Base-by-base conservation (phyloP, 2,329 filamentous ascomycete species). In the Penicillium hordei region DNA sequence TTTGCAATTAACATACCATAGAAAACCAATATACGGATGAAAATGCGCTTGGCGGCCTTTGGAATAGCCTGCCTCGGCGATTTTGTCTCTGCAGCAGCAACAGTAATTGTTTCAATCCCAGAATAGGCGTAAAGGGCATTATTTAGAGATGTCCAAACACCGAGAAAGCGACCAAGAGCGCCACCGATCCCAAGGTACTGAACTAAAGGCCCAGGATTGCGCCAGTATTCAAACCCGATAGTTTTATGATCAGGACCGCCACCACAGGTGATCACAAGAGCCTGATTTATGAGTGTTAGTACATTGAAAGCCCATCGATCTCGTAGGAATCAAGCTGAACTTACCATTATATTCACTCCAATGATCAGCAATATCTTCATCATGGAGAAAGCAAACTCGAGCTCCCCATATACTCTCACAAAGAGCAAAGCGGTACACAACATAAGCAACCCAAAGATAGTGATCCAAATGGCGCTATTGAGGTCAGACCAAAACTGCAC, bases 211-310 rank as follows among this genome's bases (percentile, higher is more conserved):
- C 57, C 57, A 9, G 57, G 57, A 23, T 34, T 38, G 2, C 52
- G 51, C 57, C 57, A 59, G 44, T 59, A 57, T 33, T 57, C 53
- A 48, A 59, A 59, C 4, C 57, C 57, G 21, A 59, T 48, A 13
- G 42, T 39, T 29, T 59, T 43, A 27, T 59, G 57, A 17, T 48
- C 48, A n/a, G 57, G 57, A 10, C 48, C 45, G 13, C 57, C 57
- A 31, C 57, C 57, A 29, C 51, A 49, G 21, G 51, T 49, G 19
- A 59, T 59, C 13, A 57, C 57, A 44, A 59, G 27, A 31, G 43
- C 43, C 43, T 45, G 12, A 5, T 45, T 31, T 13, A 15, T 21
- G 1, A 7, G 19, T 31, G 12, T 45, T 5, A 45, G 43, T 39
- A 1, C 4, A 21, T 9, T 9, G 3, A 21, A 45, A 9, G 1